phyloP scores from a whole-genome alignment of 1,284 basidiomycete species.

The Leccinum insolens region DNA sequence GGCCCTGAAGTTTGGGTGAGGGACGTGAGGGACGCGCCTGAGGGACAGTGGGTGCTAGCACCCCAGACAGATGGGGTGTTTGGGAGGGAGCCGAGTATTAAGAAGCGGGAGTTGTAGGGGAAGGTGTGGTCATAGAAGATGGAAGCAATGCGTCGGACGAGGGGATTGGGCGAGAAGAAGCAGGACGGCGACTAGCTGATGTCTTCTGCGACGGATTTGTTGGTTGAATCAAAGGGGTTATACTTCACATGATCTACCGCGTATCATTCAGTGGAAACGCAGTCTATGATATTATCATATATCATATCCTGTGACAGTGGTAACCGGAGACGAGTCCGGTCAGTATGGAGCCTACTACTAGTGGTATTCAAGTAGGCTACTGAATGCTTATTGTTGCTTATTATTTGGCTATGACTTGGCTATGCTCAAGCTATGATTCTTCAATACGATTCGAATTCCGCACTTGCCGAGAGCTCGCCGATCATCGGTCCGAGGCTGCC shows the following conservation, averaged over 20 bases:
- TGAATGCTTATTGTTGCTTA: too few relatives aligned
- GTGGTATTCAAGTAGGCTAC: too few relatives aligned
- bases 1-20: conserved; percentile 39
- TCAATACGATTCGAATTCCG: too few relatives aligned
- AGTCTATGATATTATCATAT: not conserved
- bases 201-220: too few relatives aligned
- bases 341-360: not conserved
- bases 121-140: not conserved
- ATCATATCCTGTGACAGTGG: not conserved
- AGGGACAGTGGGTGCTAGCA: conserved; percentile 32
- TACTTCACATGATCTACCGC: not conserved
- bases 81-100: conserved; percentile 27
- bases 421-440: too few relatives aligned
- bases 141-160: conserved; percentile 2
- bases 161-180: not conserved
- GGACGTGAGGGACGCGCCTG: conserved; percentile 47
- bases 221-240: too few relatives aligned
- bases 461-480: too few relatives aligned
- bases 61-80: not conserved
- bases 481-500: too few relatives aligned
- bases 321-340: not conserved
- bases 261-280: not conserved
- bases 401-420: too few relatives aligned
- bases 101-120: conserved; percentile 15
- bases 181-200: conserved; percentile 2